A percentile compares a stretch with the other conserved stretches of the same genome.
Conservation (phyloP, 441 rosid species). For the Adansonia gregorii region DNA sequence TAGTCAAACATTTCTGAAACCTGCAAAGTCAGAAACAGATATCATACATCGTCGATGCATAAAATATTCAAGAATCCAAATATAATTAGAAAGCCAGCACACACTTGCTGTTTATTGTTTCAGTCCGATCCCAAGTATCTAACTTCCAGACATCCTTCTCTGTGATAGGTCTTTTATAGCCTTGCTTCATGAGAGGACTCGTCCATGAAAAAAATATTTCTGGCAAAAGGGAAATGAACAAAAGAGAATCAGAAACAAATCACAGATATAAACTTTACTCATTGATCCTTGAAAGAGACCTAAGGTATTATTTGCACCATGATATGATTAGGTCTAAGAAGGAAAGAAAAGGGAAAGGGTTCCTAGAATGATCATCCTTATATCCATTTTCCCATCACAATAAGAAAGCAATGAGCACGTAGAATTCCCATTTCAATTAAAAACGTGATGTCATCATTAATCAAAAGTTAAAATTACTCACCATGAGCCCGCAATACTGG, state of each 20-base stretch:
- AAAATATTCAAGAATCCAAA: slow-evolving; percentile 28
- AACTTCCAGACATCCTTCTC: slow-evolving; percentile 96
- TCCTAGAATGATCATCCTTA: neutral
- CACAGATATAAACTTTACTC: slow-evolving; percentile 8
- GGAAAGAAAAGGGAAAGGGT: neutral
- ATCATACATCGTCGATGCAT: slow-evolving; percentile 25
- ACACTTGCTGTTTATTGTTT: slow-evolving; percentile 72
- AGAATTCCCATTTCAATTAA: slow-evolving; percentile 1
- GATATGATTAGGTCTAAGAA: slow-evolving; percentile 2
- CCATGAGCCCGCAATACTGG: neutral
- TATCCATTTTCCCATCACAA: neutral
- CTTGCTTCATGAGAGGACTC: slow-evolving; percentile 89
- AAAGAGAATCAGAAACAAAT: slow-evolving; percentile 26
- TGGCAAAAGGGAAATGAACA: slow-evolving; percentile 36
- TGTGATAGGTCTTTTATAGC: slow-evolving; percentile 87
- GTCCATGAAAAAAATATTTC: slow-evolving; percentile 81
- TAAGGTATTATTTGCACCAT: slow-evolving; percentile 15
- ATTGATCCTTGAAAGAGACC: slow-evolving; percentile 9
- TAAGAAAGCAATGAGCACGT: slow-evolving; percentile 1
- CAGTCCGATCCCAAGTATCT: slow-evolving; percentile 91
- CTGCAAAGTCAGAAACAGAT: slow-evolving; percentile 47
- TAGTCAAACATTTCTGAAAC: slow-evolving; percentile 85
- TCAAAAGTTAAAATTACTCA: slow-evolving; percentile 1
- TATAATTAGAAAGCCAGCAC: slow-evolving; percentile 27
- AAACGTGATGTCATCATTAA: slow-evolving; percentile 7